A percentile compares a stretch with the other conserved stretches of the same genome.
These are phyloP conservation scores for Chlorella sorokiniana DNA, from an alignment of 139 green algal genomes.

Conservation along the genomic window DNA sequence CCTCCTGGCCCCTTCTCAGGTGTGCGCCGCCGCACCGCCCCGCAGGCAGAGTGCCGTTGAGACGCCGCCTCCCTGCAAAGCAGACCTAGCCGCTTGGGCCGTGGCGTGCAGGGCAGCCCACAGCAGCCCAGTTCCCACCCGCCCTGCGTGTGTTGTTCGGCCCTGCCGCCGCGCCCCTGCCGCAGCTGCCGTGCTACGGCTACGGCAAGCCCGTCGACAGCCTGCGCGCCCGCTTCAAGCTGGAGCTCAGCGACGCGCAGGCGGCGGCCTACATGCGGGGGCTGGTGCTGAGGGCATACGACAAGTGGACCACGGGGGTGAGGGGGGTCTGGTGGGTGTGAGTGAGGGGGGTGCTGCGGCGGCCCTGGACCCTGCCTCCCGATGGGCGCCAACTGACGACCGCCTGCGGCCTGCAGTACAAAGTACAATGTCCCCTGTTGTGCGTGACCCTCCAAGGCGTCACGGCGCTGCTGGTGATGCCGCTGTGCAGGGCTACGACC, in stretches of 20 bases:
- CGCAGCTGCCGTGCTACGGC: constrained; percentile 78
- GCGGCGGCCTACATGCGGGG: constrained; percentile 78
- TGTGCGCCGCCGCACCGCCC: no score
- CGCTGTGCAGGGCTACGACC: constrained; percentile 96
- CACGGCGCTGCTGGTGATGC: no score
- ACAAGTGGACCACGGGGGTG: constrained; percentile 65
- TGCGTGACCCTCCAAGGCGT: no score
- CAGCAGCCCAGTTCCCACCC: no score
- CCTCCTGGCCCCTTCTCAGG: constrained; percentile 59
- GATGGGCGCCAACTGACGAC: no score
- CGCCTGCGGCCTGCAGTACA: no score
- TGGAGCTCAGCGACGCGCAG: constrained; percentile 74
- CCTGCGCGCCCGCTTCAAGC: constrained; percentile 69
- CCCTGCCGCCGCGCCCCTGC: background rate
- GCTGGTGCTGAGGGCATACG: constrained; percentile 84
- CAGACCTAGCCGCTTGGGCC: no score
- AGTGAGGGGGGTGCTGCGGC: background rate
- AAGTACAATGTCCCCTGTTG: no score
- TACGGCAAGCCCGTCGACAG: constrained; percentile 66
- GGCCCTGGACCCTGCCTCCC: no score
- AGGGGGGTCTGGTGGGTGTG: background rate
- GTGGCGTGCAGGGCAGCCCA: no score
- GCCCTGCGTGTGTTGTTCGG: background rate
- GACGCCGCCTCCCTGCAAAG: no score
- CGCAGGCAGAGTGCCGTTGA: no score